A percentile compares a stretch with the other conserved stretches of the same genome.
These are phyloP conservation scores for Multifurca ochricompacta DNA, from an alignment of 768 basidiomycete species.

Conservation along the genomic window DNA sequence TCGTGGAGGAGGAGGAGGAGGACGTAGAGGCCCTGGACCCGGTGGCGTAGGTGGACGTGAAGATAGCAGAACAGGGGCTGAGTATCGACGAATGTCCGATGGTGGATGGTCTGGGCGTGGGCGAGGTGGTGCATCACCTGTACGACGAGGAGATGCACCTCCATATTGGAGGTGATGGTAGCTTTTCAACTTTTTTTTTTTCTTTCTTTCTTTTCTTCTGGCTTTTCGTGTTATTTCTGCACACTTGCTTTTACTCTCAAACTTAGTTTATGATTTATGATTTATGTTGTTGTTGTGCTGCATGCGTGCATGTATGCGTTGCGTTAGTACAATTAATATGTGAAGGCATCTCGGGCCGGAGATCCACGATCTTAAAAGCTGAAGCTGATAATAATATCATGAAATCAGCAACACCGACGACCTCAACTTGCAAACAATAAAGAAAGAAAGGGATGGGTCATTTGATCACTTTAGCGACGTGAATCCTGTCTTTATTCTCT, in stretches of 20 bases:
- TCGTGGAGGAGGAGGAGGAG: conserved; percentile 2
- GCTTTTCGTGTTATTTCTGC: background rate
- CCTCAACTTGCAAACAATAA: too few relatives aligned
- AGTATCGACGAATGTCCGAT: conserved; percentile 7
- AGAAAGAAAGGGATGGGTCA: conserved; percentile 86
- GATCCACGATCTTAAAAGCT: background rate
- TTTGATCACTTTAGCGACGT: conserved; percentile 86
- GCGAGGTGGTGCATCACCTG: conserved; percentile 5
- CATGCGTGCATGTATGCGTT: background rate
- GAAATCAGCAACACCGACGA: too few relatives aligned
- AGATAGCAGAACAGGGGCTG: background rate
- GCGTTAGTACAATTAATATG: background rate
- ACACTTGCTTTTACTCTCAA: background rate
- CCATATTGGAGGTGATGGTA: conserved; percentile 9
- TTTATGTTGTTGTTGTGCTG: background rate
- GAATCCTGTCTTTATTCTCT: conserved; percentile 25
- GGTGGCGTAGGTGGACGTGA: background rate
- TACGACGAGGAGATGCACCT: conserved; percentile 4
- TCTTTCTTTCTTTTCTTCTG: background rate
- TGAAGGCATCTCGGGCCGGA: background rate
- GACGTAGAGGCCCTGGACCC: background rate
- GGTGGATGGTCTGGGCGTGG: conserved; percentile 8
- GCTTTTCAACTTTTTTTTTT: background rate
- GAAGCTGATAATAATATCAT: too few relatives aligned
- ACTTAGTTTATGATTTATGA: background rate